Conservation (phyloP, 148 eudicot genomes). For the Suaeda aralocaspica region DNA sequence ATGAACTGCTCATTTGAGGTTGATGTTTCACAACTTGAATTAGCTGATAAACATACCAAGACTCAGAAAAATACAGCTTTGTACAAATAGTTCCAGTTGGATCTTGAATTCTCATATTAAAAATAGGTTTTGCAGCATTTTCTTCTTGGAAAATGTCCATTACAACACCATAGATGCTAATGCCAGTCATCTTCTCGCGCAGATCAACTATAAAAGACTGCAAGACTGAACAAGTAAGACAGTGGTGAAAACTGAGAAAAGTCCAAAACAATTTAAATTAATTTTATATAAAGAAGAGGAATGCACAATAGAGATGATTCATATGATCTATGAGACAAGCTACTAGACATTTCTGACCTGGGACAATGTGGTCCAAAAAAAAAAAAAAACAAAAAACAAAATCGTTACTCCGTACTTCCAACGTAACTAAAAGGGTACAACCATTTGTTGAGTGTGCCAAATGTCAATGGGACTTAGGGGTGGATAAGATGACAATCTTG, state of each 20-base stretch:
- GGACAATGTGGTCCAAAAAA: neutral
- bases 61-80: slow-evolving; percentile 59
- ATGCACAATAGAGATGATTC: neutral
- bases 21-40: neutral
- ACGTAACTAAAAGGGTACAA: too few species aligned
- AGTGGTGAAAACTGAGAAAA: slow-evolving; percentile 23
- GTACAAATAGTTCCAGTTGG: slow-evolving; percentile 68
- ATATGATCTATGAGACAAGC: neutral
- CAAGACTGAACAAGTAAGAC: slow-evolving; percentile 53
- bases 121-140: slow-evolving; percentile 32
- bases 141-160: slow-evolving; percentile 48
- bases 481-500: neutral
- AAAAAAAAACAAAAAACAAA: too few species aligned
- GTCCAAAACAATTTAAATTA: neutral
- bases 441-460: too few species aligned
- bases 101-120: slow-evolving; percentile 65
- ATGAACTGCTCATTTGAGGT: neutral
- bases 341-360: too few species aligned
- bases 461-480: too few species aligned
- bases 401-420: too few species aligned
- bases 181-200: slow-evolving; percentile 85
- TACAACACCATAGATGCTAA: slow-evolving; percentile 77
- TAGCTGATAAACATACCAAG: slow-evolving; percentile 48
- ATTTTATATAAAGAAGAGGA: neutral
- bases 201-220: slow-evolving; percentile 76